phyloP scores from a whole-genome alignment of 2,329 filamentous ascomycete genomes.

The Alternaria solani region DNA sequence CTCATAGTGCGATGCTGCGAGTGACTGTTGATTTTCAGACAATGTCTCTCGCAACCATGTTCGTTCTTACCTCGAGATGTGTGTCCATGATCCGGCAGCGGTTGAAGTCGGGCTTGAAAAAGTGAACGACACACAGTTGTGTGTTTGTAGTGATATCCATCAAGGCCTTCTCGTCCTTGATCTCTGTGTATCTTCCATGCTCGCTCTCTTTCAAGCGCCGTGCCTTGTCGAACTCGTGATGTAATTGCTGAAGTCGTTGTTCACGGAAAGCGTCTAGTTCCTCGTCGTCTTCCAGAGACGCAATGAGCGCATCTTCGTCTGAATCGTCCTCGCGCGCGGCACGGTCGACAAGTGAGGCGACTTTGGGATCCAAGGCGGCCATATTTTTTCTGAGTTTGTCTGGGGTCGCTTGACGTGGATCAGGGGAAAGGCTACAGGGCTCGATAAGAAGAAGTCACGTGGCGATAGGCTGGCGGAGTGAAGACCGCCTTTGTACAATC shows the following conservation, averaged over 20 bases:
- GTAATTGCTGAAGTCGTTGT: conserved; percentile 65
- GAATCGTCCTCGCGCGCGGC: conserved; percentile 54
- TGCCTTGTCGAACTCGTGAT: conserved; percentile 63
- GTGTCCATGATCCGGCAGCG: conserved; percentile 69
- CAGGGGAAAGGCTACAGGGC: conserved; percentile 18
- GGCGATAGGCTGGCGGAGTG: conserved; percentile 12
- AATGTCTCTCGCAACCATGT: neutral
- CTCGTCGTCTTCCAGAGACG: conserved; percentile 64
- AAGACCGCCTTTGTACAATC: neutral
- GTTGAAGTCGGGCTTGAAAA: conserved; percentile 70
- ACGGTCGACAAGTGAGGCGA: conserved; percentile 60
- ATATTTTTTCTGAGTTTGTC: conserved; percentile 40
- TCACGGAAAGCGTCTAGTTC: conserved; percentile 64
- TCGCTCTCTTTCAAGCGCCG: conserved; percentile 60
- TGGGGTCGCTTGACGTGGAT: conserved; percentile 28
- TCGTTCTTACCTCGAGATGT: conserved; percentile 57
- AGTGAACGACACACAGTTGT: conserved; percentile 67
- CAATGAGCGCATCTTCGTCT: conserved; percentile 68
- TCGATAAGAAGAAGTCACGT: conserved; percentile 28
- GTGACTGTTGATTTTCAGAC: conserved; percentile 41
- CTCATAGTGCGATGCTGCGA: conserved; percentile 66
- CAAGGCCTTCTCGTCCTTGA: conserved; percentile 65
- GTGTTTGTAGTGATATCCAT: conserved; percentile 68
- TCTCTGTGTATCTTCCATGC: conserved; percentile 63
- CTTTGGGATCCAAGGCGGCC: conserved; percentile 59